phyloP scores from a whole-genome alignment of 169 alveolate species.

The Plasmodium inui region DNA sequence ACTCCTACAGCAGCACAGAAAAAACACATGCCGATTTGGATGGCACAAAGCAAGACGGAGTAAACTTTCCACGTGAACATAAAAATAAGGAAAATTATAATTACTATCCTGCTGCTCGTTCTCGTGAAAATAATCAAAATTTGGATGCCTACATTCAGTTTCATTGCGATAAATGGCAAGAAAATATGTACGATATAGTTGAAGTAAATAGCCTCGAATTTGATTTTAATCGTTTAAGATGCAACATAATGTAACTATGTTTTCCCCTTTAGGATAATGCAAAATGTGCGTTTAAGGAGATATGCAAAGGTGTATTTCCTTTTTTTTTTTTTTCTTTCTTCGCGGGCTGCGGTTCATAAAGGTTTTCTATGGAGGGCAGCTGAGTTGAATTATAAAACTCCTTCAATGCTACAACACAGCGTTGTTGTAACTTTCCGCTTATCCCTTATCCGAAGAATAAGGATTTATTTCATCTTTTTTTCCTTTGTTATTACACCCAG shows the following conservation, averaged over 20 bases:
- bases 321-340: neutral
- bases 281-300: neutral
- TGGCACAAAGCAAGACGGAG: neutral
- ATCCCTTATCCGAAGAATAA: neutral
- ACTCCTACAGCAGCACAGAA: slow-evolving; percentile 29
- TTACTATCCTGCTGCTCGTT: neutral
- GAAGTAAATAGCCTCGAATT: slow-evolving; percentile 73
- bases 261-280: neutral
- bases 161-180: slow-evolving; percentile 76
- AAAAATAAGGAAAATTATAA: slow-evolving; percentile 22
- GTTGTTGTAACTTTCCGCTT: neutral
- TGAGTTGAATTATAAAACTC: neutral
- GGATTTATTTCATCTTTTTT: neutral
- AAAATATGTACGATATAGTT: slow-evolving; percentile 72
- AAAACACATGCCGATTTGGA: neutral
- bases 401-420: neutral
- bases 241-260: slow-evolving; percentile 56
- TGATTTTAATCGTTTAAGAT: slow-evolving; percentile 56
- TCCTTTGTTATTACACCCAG: neutral
- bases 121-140: slow-evolving; percentile 31
- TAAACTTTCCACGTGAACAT: slow-evolving; percentile 14
- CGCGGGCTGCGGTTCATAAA: neutral
- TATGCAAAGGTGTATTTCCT: slow-evolving; percentile 31
- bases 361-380: neutral
- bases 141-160: slow-evolving; percentile 69